These are phyloP conservation scores for Sarcodon sp. DNA, from an alignment of 768 basidiomycete genomes.

Conservation along the genomic window DNA sequence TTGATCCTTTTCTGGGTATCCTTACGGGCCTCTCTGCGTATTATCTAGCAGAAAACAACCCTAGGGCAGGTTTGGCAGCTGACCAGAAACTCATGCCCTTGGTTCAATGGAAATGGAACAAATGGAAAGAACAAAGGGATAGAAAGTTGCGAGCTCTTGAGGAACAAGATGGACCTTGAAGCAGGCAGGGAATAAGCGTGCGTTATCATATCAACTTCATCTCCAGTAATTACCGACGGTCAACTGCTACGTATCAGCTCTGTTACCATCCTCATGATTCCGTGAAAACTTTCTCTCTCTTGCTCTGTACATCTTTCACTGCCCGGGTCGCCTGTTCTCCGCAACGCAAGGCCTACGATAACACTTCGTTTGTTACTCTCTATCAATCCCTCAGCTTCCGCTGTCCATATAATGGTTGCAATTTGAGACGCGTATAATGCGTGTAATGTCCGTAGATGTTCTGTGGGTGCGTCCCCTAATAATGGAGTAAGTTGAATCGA, in stretches of 20 bases:
- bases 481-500: conserved; percentile 68
- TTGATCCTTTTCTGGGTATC: conserved; percentile 66
- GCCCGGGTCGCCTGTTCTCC: conserved; percentile 18
- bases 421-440: conserved; percentile 80
- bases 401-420: conserved; percentile 70
- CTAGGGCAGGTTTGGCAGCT: conserved; percentile 48
- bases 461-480: conserved; percentile 62
- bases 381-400: conserved; percentile 26
- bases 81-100: conserved; percentile 44
- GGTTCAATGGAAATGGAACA: conserved; percentile 54
- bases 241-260: conserved; percentile 12
- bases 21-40: conserved; percentile 72
- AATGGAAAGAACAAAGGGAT: conserved; percentile 17
- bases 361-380: conserved; percentile 41
- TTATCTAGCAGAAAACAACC: conserved; percentile 71
- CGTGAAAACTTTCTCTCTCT: conserved; percentile 26
- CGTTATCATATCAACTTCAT: not conserved
- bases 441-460: conserved; percentile 58
- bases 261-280: conserved; percentile 29
- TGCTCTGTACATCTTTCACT: conserved; percentile 11
- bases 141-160: conserved; percentile 6
- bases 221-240: no score
- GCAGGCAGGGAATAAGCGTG: conserved; percentile 3
- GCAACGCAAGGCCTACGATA: conserved; percentile 65
- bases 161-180: conserved; percentile 8